These are phyloP conservation scores for Apiospora sp. DNA, from an alignment of 2,329 filamentous ascomycete species.

Conservation along the genomic window DNA sequence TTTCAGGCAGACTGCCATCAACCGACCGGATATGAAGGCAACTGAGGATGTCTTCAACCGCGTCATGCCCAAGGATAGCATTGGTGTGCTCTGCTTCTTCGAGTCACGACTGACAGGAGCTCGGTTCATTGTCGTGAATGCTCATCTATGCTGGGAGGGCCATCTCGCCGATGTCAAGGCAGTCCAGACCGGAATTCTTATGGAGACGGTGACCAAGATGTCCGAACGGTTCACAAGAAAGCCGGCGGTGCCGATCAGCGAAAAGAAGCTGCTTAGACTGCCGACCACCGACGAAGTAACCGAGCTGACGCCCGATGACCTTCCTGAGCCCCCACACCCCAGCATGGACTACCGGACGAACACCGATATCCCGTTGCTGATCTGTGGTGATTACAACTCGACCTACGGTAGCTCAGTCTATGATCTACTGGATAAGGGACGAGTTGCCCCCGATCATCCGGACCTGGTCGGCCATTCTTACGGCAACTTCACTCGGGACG, in stretches of 20 bases:
- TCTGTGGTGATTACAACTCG: slow-evolving; percentile 98
- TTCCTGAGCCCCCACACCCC: slow-evolving; percentile 71
- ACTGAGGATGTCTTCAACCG: slow-evolving; percentile 98
- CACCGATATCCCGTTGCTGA: slow-evolving; percentile 86
- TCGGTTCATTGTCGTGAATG: slow-evolving; percentile 90
- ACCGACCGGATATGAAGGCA: slow-evolving; percentile 94
- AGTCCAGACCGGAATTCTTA: slow-evolving; percentile 92
- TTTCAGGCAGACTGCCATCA: slow-evolving; percentile 90
- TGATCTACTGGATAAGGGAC: slow-evolving; percentile 84
- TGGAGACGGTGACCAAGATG: slow-evolving; percentile 88
- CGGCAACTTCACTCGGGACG: slow-evolving; percentile 89
- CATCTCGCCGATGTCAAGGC: slow-evolving; percentile 92
- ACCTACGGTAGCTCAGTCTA: slow-evolving; percentile 87
- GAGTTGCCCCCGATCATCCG: slow-evolving; percentile 77
- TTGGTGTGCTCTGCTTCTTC: slow-evolving; percentile 89
- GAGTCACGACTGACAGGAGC: slow-evolving; percentile 92
- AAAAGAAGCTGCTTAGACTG: slow-evolving; percentile 72
- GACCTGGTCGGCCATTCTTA: slow-evolving; percentile 86
- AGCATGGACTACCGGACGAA: slow-evolving; percentile 88
- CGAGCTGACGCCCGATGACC: slow-evolving; percentile 59
- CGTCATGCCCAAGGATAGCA: slow-evolving; percentile 98
- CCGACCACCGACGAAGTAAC: slow-evolving; percentile 53
- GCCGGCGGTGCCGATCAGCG: slow-evolving; percentile 72
- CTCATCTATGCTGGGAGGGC: slow-evolving; percentile 95
- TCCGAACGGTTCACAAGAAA: slow-evolving; percentile 85